Base-by-base conservation (phyloP, 257 asterid genomes). In the Solanum bulbocastanum region DNA sequence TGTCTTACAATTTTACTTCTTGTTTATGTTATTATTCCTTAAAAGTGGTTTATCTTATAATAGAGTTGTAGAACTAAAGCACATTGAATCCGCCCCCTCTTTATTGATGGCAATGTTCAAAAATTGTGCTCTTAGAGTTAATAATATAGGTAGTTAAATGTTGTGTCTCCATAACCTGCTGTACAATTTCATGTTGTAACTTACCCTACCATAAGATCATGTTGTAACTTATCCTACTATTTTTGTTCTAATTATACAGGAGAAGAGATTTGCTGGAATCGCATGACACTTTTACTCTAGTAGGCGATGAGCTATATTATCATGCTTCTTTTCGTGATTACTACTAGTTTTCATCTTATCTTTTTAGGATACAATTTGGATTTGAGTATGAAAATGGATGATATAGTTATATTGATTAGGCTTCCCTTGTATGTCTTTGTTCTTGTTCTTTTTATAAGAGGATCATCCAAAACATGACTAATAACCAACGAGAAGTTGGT, bases 111-210 rank as follows among this genome's bases (percentile, higher is more conserved):
- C 20, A 10, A 6, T 39, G 56, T 78, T 85, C 10, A 11, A 40
- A 46, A 37, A 15, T 35, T 37, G 39, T 66, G 82, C 27, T 85
- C 30, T 42, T 36, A 32, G 14, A 16, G 52, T 25, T 66, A 4
- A 52, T 10, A 85, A 36, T 65, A n/a, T 65, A 88, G 95, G 37
- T 8, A 85, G 20, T 84, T 71, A 36, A 49, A 25, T 68, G 46
- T 84, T 86, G 83, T 81, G 83, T 92, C 91, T 92, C 96, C 68
- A 93, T 96, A 89, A 96, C 96, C 88, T 71, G 83, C 88, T 75
- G 32, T 92, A 97, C 99, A 96, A 33, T 5, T 35, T 35, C 37
- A 35, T 35, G 37, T 35, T 35, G 37, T 35, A 35, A 35, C 37
- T 35, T 35, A 35, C 4, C 37, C 37, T 35, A 5, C 37, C 6